phyloP scores from a whole-genome alignment of 179 eudicot species.

The Silene vulgaris region DNA sequence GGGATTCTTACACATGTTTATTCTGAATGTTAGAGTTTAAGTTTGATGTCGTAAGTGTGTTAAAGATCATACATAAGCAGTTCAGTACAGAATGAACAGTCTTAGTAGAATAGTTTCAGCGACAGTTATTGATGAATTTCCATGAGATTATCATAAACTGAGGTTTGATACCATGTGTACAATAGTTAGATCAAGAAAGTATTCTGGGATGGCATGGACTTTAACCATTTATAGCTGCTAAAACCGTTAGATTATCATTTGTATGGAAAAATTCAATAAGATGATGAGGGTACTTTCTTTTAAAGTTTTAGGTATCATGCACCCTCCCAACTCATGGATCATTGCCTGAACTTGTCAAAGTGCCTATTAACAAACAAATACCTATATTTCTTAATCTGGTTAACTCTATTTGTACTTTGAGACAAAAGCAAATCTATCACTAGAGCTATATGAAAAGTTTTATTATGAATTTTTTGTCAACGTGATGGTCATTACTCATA shows the following conservation, averaged over 20 bases:
- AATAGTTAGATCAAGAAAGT: neutral
- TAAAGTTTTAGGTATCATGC: neutral
- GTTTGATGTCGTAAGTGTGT: too few species aligned
- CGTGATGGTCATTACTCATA: neutral
- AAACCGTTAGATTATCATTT: neutral
- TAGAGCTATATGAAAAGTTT: neutral
- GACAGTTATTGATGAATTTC: too few species aligned
- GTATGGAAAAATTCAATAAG: neutral
- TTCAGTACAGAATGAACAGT: too few species aligned
- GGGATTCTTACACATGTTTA: too few species aligned
- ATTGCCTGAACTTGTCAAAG: neutral
- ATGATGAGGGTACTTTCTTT: neutral
- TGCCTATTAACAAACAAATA: neutral
- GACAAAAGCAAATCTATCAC: neutral
- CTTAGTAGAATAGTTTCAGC: too few species aligned
- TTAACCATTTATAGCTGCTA: neutral
- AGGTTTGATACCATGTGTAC: neutral
- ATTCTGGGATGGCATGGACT: neutral
- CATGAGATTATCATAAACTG: too few species aligned
- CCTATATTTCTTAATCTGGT: neutral
- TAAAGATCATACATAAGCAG: too few species aligned
- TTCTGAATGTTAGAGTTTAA: too few species aligned
- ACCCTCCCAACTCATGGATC: neutral
- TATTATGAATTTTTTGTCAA: slow-evolving; percentile 8
- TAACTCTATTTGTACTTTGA: neutral